Evolutionary conservation across 2,329 filamentous ascomycete genomes (phyloP).

Genomic region (Sporothrix curviconia): DNA sequence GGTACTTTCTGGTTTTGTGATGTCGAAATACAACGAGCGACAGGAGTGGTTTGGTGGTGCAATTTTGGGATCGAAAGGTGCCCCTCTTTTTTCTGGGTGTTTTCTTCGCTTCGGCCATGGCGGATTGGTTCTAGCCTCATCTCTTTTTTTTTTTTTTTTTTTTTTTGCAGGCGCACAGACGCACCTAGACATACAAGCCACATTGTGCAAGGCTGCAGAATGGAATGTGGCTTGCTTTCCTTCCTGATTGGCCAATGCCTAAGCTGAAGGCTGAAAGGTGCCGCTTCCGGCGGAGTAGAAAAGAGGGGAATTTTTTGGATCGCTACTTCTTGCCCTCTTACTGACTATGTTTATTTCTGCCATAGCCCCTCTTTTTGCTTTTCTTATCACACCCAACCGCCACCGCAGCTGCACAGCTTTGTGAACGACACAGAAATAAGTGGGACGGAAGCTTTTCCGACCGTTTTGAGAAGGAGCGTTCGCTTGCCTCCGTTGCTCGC

Average conservation of each 20-base stretch:
- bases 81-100: no score
- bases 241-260: slow-evolving; percentile 1
- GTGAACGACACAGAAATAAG: no score
- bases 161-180: background rate
- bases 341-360: slow-evolving; percentile 4
- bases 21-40: background rate
- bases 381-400: no score
- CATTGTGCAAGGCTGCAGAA: slow-evolving; percentile 5
- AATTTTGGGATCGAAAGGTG: background rate
- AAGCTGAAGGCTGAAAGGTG: background rate
- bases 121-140: background rate
- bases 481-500: background rate
- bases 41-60: background rate
- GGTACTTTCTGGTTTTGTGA: background rate
- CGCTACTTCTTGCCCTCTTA: background rate
- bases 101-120: no score
- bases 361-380: slow-evolving; percentile 1
- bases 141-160: background rate
- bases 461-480: background rate
- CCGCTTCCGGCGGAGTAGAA: background rate
- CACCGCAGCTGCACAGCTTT: no score
- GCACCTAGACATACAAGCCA: slow-evolving; percentile 5
- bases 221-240: background rate
- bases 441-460: no score
- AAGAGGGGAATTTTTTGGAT: background rate